A percentile compares a stretch with the other conserved stretches of the same genome.
phyloP scores from a whole-genome alignment of 2,329 filamentous ascomycete genomes.

The Ophiostoma himal-ulmi region DNA sequence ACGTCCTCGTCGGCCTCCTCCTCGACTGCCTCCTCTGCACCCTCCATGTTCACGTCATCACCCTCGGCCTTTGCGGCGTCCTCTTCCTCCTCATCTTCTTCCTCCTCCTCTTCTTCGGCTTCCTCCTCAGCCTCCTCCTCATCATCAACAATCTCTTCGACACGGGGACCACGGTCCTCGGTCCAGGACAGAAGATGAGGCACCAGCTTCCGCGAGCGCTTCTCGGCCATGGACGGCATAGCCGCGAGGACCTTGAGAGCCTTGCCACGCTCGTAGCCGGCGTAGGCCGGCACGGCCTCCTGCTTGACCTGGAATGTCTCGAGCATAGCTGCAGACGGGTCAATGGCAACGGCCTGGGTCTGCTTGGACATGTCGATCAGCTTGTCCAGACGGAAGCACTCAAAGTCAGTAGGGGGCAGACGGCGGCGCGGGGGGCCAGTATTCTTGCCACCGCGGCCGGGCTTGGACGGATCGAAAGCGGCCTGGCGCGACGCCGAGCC shows the following conservation, averaged over 20 bases:
- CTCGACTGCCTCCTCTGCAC: constrained; percentile 34
- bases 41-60: constrained; percentile 26
- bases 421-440: constrained; percentile 28
- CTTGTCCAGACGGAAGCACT: constrained; percentile 68
- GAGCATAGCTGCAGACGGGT: constrained; percentile 54
- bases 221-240: constrained; percentile 74
- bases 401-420: constrained; percentile 62
- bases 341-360: constrained; percentile 48
- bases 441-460: neutral
- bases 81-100: constrained; percentile 35
- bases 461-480: constrained; percentile 26
- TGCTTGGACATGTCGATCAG: constrained; percentile 49
- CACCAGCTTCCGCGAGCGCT: constrained; percentile 74
- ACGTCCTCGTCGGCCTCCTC: constrained; percentile 20
- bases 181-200: constrained; percentile 82
- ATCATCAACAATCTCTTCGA: constrained; percentile 22
- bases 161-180: constrained; percentile 37
- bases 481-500: constrained; percentile 47
- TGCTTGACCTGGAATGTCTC: constrained; percentile 61
- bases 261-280: constrained; percentile 61
- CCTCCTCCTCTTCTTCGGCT: constrained; percentile 39
- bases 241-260: constrained; percentile 72
- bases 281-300: constrained; percentile 44
- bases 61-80: constrained; percentile 31
- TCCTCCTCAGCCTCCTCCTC: constrained; percentile 37